Base-by-base conservation (phyloP, 345 rosid genomes). In the Pugionium dolabratum region DNA sequence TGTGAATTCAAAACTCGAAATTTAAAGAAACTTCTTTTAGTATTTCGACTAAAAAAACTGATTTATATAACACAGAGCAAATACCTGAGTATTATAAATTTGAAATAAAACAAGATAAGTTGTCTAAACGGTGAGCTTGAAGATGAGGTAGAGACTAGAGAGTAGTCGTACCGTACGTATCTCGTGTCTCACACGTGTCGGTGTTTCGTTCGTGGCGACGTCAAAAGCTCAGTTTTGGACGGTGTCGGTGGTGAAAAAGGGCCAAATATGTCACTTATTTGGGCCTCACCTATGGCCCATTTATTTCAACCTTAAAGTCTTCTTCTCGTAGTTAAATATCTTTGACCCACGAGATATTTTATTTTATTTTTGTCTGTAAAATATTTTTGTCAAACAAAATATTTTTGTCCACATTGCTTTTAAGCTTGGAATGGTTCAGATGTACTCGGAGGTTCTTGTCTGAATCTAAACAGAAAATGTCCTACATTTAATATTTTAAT, bases 231-330 rank as follows among this genome's bases (percentile, higher is more conserved):
- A 34, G 44, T 18, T 72, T 58, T 35, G 49, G 66, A 72, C 71
- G 66, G 71, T 72, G 61, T 71, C 75, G 75, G 75, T 71, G 46
- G 2, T 57, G 56, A 45, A 71, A 46, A 18, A 18, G 18, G 64
- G 75, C 63, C 67, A 32, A 35, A 59, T 65, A 48, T 58, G 70
- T 71, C 45, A 54, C 40, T 32, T 2, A 3, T 40, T 32, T 72
- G 70, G 76, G 76, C 76, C 54, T 59, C 26, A 5, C 29, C 0
- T 28, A 8, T 9, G 66, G 71, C 70, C 71, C 76, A 65, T 18
- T 7, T 54, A 10, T 45, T 53, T 54, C 54, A 68, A 68, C 32
- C 4, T 5, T 33, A 18, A 18, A 10, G 25, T 26, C 39, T 4
- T 10, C 4, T 50, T 47, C 29, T 47, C 11, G 2, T 43, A 10